These are phyloP conservation scores for Aspergillus pseudonomiae DNA, from an alignment of 2,329 filamentous ascomycete species.

Conservation along the genomic window DNA sequence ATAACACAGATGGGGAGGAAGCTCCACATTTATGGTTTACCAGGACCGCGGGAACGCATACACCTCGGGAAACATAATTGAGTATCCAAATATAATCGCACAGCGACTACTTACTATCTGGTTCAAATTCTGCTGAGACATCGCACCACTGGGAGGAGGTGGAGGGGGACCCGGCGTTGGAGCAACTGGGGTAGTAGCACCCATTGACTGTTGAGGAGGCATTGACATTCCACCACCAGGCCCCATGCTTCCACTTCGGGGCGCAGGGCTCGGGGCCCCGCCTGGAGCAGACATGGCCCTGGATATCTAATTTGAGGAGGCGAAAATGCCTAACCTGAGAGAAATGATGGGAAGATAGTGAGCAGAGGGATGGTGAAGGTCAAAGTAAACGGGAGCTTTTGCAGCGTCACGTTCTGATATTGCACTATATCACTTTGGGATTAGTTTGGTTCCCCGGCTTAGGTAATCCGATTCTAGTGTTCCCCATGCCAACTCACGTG, in stretches of 20 bases:
- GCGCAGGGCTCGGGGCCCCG: conserved; percentile 52
- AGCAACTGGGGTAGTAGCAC: conserved; percentile 51
- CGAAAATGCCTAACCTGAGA: background rate
- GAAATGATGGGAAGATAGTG: background rate
- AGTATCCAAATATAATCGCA: background rate
- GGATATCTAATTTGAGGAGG: conserved; percentile 5
- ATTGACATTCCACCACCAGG: conserved; percentile 48
- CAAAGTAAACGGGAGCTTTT: conserved; percentile 15
- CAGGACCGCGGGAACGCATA: background rate
- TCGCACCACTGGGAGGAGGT: conserved; percentile 44
- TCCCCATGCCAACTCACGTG: conserved; percentile 16
- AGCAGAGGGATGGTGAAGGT: conserved; percentile 11
- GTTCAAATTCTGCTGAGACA: conserved; percentile 88
- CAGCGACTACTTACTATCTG: conserved; percentile 75
- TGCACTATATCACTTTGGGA: conserved; percentile 7
- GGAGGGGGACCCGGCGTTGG: conserved; percentile 43
- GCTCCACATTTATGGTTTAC: background rate
- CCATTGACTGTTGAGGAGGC: conserved; percentile 52
- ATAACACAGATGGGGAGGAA: background rate
- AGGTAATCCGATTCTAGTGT: conserved; percentile 1
- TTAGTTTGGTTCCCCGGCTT: conserved; percentile 3
- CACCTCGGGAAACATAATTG: background rate
- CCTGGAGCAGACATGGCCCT: conserved; percentile 48
- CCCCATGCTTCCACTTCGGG: conserved; percentile 53
- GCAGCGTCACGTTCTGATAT: conserved; percentile 30